These are phyloP conservation scores for Polyporus tsugae DNA, from an alignment of 1,284 basidiomycete species.

Conservation along the genomic window DNA sequence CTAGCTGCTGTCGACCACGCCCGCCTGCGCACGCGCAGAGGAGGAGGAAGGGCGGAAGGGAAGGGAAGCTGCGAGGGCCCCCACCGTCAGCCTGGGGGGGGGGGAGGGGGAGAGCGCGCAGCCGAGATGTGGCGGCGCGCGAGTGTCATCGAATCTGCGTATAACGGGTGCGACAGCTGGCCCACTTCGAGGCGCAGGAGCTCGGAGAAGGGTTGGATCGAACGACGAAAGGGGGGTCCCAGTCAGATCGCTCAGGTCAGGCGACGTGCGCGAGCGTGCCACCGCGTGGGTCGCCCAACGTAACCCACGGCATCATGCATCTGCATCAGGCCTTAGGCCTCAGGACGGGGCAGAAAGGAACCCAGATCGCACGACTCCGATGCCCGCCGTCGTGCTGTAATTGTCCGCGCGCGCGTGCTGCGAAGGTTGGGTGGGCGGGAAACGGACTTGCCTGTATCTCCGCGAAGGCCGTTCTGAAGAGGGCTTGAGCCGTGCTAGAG, in stretches of 20 bases:
- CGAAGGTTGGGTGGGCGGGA: neutral
- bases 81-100: neutral
- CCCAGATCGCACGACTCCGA: slow-evolving; percentile 1
- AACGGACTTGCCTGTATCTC: neutral
- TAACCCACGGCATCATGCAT: slow-evolving; percentile 1
- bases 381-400: neutral
- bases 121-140: slow-evolving; percentile 8
- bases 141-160: neutral
- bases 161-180: neutral
- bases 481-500: neutral
- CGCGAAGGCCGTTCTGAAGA: neutral
- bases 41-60: neutral
- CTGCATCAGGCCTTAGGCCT: no score
- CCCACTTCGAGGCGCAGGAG: neutral
- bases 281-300: neutral
- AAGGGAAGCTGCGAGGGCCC: neutral
- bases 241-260: no score
- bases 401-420: neutral
- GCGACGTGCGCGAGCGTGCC: neutral
- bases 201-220: neutral
- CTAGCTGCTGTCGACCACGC: neutral
- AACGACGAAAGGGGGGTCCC: neutral
- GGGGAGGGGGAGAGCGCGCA: neutral
- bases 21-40: neutral
- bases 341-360: neutral